Percentiles rank a stretch among this genome's conserved stretches.
These are phyloP conservation scores for Umbelopsis sp. DNA, from an alignment of 371 early-diverging fungal genomes.

Conservation along the genomic window DNA sequence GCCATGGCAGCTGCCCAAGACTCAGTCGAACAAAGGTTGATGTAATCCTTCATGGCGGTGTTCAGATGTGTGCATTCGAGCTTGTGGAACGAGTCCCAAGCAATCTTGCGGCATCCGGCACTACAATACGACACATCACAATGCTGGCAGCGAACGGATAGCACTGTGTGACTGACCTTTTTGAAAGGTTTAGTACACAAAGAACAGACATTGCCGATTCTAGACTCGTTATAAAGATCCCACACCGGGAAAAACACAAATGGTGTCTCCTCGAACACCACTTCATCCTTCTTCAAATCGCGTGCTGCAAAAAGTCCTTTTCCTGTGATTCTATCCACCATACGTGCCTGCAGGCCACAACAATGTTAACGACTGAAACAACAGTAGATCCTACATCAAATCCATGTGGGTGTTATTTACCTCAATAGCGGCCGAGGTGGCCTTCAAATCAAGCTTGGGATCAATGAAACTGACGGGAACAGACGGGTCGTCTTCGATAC, in stretches of 20 bases:
- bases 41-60: slow-evolving; percentile 45
- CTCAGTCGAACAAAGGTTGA: slow-evolving; percentile 54
- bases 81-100: slow-evolving; percentile 61
- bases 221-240: slow-evolving; percentile 55
- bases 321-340: slow-evolving; percentile 64
- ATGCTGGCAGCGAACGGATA: slow-evolving; percentile 51
- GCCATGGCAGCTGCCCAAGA: slow-evolving; percentile 65
- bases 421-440: slow-evolving; percentile 41
- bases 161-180: slow-evolving; percentile 31
- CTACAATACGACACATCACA: slow-evolving; percentile 61
- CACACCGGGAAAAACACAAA: slow-evolving; percentile 69
- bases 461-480: slow-evolving; percentile 68
- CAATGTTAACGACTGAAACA: not conserved
- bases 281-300: slow-evolving; percentile 57
- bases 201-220: slow-evolving; percentile 60
- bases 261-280: slow-evolving; percentile 62
- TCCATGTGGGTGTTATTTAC: slow-evolving; percentile 24
- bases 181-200: slow-evolving; percentile 58
- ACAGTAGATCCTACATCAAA: not conserved
- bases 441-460: slow-evolving; percentile 53
- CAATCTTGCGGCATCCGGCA: slow-evolving; percentile 52
- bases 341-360: slow-evolving; percentile 41
- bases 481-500: slow-evolving; percentile 59
- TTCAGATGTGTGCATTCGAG: slow-evolving; percentile 59
- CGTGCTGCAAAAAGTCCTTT: slow-evolving; percentile 67